These are phyloP conservation scores for Pseudogymnoascus sp. DNA, from an alignment of 2,329 filamentous ascomycete genomes.

Conservation along the genomic window DNA sequence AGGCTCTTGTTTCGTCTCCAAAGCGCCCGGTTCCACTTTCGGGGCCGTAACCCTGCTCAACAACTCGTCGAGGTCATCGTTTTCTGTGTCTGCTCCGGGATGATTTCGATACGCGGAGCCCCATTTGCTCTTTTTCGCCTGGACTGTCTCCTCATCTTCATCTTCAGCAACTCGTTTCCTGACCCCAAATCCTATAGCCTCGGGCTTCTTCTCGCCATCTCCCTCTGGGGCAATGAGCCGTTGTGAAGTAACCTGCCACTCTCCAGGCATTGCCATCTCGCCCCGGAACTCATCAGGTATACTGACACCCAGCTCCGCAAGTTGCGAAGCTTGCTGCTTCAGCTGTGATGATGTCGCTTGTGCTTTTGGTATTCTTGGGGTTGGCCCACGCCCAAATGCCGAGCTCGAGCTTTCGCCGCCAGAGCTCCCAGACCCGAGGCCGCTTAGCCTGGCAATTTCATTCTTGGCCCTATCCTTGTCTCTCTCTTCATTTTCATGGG, in stretches of 20 bases:
- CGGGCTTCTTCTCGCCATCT: slow-evolving; percentile 38
- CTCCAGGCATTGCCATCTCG: slow-evolving; percentile 81
- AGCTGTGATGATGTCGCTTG: slow-evolving; percentile 54
- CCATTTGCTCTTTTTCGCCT: slow-evolving; percentile 49
- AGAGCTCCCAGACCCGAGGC: slow-evolving; percentile 51
- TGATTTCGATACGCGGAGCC: slow-evolving; percentile 30
- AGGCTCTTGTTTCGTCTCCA: slow-evolving; percentile 16
- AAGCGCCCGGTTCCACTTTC: slow-evolving; percentile 21
- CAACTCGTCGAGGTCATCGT: slow-evolving; percentile 35
- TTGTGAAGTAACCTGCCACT: slow-evolving; percentile 65
- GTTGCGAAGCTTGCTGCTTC: slow-evolving; percentile 78
- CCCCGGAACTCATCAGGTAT: slow-evolving; percentile 72
- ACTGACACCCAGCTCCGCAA: slow-evolving; percentile 79
- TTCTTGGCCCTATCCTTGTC: slow-evolving; percentile 76
- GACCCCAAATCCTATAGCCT: slow-evolving; percentile 45
- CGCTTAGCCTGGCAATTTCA: slow-evolving; percentile 81
- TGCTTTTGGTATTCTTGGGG: slow-evolving; percentile 27
- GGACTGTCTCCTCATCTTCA: slow-evolving; percentile 52
- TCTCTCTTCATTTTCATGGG: slow-evolving; percentile 71
- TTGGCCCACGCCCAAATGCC: slow-evolving; percentile 20
- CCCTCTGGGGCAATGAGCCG: slow-evolving; percentile 32
- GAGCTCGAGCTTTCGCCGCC: slow-evolving; percentile 19
- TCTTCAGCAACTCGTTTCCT: slow-evolving; percentile 57
- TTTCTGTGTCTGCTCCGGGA: slow-evolving; percentile 25
- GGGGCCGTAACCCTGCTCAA: slow-evolving; percentile 25